Conservation (phyloP, 805 yeast genomes). For the Candida insectalens region DNA sequence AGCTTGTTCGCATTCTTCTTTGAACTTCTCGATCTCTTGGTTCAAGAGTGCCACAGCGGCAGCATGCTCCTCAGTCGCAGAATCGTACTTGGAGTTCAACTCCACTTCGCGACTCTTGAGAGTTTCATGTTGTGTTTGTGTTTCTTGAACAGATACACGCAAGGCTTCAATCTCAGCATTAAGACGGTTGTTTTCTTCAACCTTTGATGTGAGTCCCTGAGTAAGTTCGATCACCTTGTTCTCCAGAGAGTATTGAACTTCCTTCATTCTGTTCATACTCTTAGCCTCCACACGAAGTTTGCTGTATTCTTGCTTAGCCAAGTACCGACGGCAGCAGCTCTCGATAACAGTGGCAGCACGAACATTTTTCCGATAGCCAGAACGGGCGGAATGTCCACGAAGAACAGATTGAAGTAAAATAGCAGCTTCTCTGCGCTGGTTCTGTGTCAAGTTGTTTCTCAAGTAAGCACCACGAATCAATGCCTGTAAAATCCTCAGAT, state of each 20-base stretch:
- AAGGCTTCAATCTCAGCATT: conserved; percentile 49
- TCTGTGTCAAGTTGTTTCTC: conserved; percentile 40
- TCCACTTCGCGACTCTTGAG: conserved; percentile 48
- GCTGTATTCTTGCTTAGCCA: conserved; percentile 58
- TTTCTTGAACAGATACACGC: conserved; percentile 42
- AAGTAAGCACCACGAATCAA: conserved; percentile 41
- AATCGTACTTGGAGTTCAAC: conserved; percentile 35
- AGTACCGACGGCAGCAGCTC: conserved; percentile 63
- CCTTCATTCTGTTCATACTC: conserved; percentile 81
- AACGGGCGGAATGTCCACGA: conserved; percentile 62
- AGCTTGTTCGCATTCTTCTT: conserved; percentile 47
- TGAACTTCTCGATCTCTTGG: conserved; percentile 44
- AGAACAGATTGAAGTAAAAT: conserved; percentile 59
- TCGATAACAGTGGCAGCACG: conserved; percentile 65
- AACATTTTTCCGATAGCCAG: conserved; percentile 32
- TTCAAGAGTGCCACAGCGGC: conserved; percentile 40
- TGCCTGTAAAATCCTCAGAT: conserved; percentile 36
- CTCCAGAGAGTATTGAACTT: conserved; percentile 87
- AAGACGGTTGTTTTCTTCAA: conserved; percentile 72
- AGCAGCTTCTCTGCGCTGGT: conserved; percentile 56
- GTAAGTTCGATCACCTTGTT: conserved; percentile 97
- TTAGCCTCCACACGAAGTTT: conserved; percentile 78
- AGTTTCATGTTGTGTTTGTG: conserved; percentile 40
- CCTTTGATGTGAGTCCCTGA: conserved; percentile 68
- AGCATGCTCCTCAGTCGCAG: conserved; percentile 37